These are phyloP conservation scores for Leccinum fuscescens DNA, from an alignment of 1,284 basidiomycete genomes.

Conservation along the genomic window DNA sequence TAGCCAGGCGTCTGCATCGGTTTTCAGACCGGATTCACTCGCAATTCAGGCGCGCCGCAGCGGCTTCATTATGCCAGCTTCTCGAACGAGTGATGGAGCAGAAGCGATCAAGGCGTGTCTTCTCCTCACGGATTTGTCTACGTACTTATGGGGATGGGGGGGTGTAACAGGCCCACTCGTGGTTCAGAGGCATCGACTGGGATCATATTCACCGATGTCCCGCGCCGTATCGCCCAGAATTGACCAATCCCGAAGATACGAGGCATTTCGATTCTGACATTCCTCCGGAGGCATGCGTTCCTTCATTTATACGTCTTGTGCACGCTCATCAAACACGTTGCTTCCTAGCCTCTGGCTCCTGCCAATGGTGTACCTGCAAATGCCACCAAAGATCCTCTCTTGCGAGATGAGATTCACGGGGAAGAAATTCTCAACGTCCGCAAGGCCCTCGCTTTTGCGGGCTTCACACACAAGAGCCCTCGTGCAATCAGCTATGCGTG, in stretches of 20 bases:
- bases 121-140: slow-evolving; percentile 19
- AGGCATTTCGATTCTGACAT: slow-evolving; percentile 92
- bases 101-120: slow-evolving; percentile 77
- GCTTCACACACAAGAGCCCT: slow-evolving; percentile 86
- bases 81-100: slow-evolving; percentile 73
- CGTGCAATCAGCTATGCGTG: slow-evolving; percentile 71
- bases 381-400: slow-evolving; percentile 83
- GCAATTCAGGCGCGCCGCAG: slow-evolving; percentile 72
- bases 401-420: slow-evolving; percentile 83
- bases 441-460: slow-evolving; percentile 88
- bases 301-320: slow-evolving; percentile 24
- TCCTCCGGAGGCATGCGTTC: slow-evolving; percentile 72
- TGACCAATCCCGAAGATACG: slow-evolving; percentile 79
- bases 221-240: slow-evolving; percentile 86
- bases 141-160: slow-evolving; percentile 24
- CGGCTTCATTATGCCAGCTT: slow-evolving; percentile 59
- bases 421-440: slow-evolving; percentile 84
- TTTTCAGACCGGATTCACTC: slow-evolving; percentile 74
- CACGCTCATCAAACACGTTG: slow-evolving; percentile 32
- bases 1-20: slow-evolving; percentile 64
- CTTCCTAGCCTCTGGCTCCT: slow-evolving; percentile 76
- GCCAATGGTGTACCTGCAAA: slow-evolving; percentile 83
- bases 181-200: slow-evolving; percentile 88
- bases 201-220: slow-evolving; percentile 73
- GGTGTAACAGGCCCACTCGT: slow-evolving; percentile 69